phyloP scores from a whole-genome alignment of 495 filamentous ascomycete species.

The Xanthoparmelia taractica region DNA sequence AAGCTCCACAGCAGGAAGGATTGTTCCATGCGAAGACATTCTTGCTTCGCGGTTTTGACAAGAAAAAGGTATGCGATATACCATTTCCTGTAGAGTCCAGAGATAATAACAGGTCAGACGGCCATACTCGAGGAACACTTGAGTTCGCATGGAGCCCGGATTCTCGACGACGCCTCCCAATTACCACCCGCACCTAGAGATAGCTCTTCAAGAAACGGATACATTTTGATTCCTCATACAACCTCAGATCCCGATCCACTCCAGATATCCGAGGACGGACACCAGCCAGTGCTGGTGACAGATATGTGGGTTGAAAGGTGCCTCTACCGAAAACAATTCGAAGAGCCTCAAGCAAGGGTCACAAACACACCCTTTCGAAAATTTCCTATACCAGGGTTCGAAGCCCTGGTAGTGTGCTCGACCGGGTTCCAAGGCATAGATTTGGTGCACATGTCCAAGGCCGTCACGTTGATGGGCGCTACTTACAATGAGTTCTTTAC shows the following conservation, averaged over 20 bases:
- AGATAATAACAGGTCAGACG: slow-evolving; percentile 28
- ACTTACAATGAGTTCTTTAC: slow-evolving; percentile 70
- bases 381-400: slow-evolving; percentile 63
- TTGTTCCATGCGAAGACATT: slow-evolving; percentile 53
- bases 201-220: slow-evolving; percentile 38
- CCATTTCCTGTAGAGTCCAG: background rate
- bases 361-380: slow-evolving; percentile 65
- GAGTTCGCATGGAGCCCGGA: slow-evolving; percentile 44
- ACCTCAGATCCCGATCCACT: slow-evolving; percentile 34
- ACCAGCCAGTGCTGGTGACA: slow-evolving; percentile 55
- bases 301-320: slow-evolving; percentile 93
- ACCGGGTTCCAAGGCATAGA: slow-evolving; percentile 81
- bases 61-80: slow-evolving; percentile 38
- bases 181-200: slow-evolving; percentile 37
- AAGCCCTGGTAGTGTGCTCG: slow-evolving; percentile 61
- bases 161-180: slow-evolving; percentile 37
- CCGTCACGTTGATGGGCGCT: slow-evolving; percentile 67
- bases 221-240: slow-evolving; percentile 50
- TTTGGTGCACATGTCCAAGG: slow-evolving; percentile 70
- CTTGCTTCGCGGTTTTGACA: slow-evolving; percentile 57
- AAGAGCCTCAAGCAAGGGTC: slow-evolving; percentile 61
- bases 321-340: slow-evolving; percentile 61
- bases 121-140: slow-evolving; percentile 46
- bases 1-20: slow-evolving; percentile 26
- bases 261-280: slow-evolving; percentile 37